Conservation (phyloP, 2,329 filamentous ascomycete genomes). For the Escovopsis weberi region DNA sequence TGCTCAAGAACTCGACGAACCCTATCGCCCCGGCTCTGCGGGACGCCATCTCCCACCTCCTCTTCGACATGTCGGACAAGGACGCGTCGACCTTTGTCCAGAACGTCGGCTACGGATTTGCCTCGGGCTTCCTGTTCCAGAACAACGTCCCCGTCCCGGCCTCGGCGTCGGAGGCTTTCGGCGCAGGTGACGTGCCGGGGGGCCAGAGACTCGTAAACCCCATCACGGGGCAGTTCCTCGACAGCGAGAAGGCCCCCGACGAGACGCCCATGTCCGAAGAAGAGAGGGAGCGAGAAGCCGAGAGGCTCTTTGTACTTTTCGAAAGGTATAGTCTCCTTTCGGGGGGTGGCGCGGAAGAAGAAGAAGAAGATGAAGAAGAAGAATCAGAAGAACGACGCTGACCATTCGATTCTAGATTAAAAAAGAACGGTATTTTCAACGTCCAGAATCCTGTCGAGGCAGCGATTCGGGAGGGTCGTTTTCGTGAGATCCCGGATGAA, state of each 20-base stretch:
- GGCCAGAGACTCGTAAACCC: slow-evolving; percentile 50
- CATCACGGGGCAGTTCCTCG: slow-evolving; percentile 70
- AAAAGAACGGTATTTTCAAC: slow-evolving; percentile 59
- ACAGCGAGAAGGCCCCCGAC: slow-evolving; percentile 46
- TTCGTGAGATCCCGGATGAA: slow-evolving; percentile 52
- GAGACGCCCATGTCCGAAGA: slow-evolving; percentile 70
- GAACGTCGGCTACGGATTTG: slow-evolving; percentile 90
- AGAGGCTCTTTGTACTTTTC: slow-evolving; percentile 79
- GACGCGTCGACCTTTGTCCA: slow-evolving; percentile 69
- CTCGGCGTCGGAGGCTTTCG: slow-evolving; percentile 38
- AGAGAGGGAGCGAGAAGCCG: slow-evolving; percentile 85
- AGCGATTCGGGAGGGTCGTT: slow-evolving; percentile 53
- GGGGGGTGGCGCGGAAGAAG: background rate
- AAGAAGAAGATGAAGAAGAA: no score
- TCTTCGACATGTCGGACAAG: slow-evolving; percentile 77
- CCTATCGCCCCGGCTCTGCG: slow-evolving; percentile 57
- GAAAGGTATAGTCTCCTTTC: slow-evolving; percentile 44
- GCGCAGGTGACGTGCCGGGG: slow-evolving; percentile 14
- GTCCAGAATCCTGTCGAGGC: slow-evolving; percentile 66
- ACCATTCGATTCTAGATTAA: slow-evolving; percentile 32
- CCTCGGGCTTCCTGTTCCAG: slow-evolving; percentile 76
- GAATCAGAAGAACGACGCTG: no score
- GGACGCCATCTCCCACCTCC: slow-evolving; percentile 58
- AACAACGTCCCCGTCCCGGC: slow-evolving; percentile 68
- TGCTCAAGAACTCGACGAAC: slow-evolving; percentile 66